Evolutionary conservation across 108 stramenopile genomes (phyloP).

Genomic region (Schizochytrium sp.): DNA sequence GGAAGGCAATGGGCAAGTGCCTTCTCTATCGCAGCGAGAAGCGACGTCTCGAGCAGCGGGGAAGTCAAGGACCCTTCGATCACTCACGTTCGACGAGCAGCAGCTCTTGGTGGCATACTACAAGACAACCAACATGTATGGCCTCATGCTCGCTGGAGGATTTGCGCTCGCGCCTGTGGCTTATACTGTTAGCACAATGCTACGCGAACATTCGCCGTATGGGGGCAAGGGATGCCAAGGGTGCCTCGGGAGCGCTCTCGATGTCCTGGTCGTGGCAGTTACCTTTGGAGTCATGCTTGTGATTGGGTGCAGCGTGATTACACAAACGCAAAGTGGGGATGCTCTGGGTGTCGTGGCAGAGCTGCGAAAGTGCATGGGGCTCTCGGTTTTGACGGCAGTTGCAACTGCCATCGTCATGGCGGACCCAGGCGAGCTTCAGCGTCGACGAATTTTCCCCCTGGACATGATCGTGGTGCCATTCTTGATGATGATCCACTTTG

Average conservation of each 20-base stretch:
- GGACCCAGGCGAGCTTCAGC: background rate
- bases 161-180: background rate
- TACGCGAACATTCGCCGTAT: background rate
- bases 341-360: background rate
- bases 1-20: background rate
- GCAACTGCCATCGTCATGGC: background rate
- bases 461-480: background rate
- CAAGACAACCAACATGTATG: background rate
- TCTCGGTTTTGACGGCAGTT: background rate
- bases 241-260: background rate
- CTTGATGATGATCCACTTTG: background rate
- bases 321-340: background rate
- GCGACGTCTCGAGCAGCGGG: too few relatives aligned
- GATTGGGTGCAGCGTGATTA: background rate
- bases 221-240: background rate
- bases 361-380: background rate
- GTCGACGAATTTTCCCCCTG: background rate
- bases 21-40: too few relatives aligned
- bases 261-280: background rate
- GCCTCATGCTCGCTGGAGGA: background rate
- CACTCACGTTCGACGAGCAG: background rate
- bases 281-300: background rate
- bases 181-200: background rate
- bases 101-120: background rate
- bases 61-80: background rate